Evolutionary conservation across 345 rosid species (phyloP).

Genomic region (Microthlaspi erraticum): DNA sequence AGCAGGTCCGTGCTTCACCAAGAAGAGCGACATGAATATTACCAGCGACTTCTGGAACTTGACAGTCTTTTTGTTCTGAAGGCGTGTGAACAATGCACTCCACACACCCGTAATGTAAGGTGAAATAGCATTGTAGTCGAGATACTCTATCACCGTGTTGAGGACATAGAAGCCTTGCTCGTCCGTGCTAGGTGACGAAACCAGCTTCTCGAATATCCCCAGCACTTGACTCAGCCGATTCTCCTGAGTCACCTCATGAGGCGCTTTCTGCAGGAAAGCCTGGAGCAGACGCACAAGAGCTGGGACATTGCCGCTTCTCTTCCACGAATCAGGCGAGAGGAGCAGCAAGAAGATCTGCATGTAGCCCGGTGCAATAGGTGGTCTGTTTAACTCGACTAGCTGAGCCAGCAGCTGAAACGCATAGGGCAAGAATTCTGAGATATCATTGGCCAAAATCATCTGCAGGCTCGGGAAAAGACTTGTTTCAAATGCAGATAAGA

Average conservation of each 20-base stretch:
- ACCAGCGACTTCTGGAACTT: conserved; percentile 81
- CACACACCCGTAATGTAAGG: conserved; percentile 70
- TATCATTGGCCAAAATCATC: conserved; percentile 75
- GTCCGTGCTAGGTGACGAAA: conserved; percentile 72
- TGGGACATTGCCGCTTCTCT: conserved; percentile 86
- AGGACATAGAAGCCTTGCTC: conserved; percentile 96
- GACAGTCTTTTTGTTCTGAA: conserved; percentile 63
- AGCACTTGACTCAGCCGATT: conserved; percentile 78
- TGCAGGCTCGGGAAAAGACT: conserved; percentile 86
- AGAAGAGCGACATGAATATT: conserved; percentile 87
- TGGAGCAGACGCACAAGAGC: conserved; percentile 99
- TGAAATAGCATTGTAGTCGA: conserved; percentile 67
- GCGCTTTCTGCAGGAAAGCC: conserved; percentile 95
- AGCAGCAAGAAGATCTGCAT: conserved; percentile 86
- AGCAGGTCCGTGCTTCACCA: conserved; percentile 84
- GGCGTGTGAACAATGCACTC: conserved; percentile 73
- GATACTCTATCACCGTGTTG: conserved; percentile 85
- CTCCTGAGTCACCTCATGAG: conserved; percentile 77
- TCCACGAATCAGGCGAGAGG: conserved; percentile 88
- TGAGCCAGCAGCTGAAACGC: conserved; percentile 97
- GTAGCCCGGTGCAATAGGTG: conserved; percentile 79
- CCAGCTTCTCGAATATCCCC: conserved; percentile 84
- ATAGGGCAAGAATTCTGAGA: conserved; percentile 93
- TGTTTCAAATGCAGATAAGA: conserved; percentile 71
- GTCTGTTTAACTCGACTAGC: conserved; percentile 86